These are phyloP conservation scores for Teunomyces funiuensis DNA, from an alignment of 805 yeast genomes.

Conservation along the genomic window DNA sequence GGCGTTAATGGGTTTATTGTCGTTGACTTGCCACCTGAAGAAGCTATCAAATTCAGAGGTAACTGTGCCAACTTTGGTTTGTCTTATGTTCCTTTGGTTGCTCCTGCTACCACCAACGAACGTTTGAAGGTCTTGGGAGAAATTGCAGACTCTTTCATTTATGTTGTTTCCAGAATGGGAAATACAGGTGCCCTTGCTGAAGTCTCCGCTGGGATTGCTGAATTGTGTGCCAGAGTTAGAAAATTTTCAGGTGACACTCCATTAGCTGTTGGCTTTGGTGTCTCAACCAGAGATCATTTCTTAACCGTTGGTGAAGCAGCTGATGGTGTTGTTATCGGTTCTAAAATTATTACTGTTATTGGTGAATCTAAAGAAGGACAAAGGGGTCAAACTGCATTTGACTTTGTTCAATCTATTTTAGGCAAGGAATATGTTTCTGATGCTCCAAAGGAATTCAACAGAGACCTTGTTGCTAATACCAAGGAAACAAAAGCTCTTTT, in stretches of 20 bases:
- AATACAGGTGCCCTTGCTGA: slow-evolving; percentile 85
- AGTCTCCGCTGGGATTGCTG: slow-evolving; percentile 62
- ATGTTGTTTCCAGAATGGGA: slow-evolving; percentile 97
- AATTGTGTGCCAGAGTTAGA: slow-evolving; percentile 73
- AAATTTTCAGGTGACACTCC: slow-evolving; percentile 68
- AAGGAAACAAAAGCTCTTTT: slow-evolving; percentile 39
- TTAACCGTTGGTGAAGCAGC: slow-evolving; percentile 73
- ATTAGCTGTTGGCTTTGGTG: slow-evolving; percentile 94
- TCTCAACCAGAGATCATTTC: slow-evolving; percentile 90
- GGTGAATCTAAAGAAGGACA: slow-evolving; percentile 61
- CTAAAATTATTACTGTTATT: slow-evolving; percentile 71
- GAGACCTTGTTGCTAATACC: slow-evolving; percentile 10
- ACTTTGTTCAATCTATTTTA: slow-evolving; percentile 67
- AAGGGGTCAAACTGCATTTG: slow-evolving; percentile 62
- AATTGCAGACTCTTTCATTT: slow-evolving; percentile 93
- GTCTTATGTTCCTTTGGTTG: slow-evolving; percentile 89
- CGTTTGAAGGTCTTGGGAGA: slow-evolving; percentile 74
- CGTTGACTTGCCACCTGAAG: slow-evolving; percentile 98
- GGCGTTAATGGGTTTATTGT: slow-evolving; percentile 95
- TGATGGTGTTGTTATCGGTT: slow-evolving; percentile 96
- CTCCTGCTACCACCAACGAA: slow-evolving; percentile 94
- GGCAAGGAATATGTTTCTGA: slow-evolving; percentile 47
- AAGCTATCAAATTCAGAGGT: slow-evolving; percentile 83
- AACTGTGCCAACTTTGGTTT: slow-evolving; percentile 66
- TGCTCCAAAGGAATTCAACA: slow-evolving; percentile 27